Conservation (phyloP, 768 basidiomycete genomes). For the Tylopilus balloui region DNA sequence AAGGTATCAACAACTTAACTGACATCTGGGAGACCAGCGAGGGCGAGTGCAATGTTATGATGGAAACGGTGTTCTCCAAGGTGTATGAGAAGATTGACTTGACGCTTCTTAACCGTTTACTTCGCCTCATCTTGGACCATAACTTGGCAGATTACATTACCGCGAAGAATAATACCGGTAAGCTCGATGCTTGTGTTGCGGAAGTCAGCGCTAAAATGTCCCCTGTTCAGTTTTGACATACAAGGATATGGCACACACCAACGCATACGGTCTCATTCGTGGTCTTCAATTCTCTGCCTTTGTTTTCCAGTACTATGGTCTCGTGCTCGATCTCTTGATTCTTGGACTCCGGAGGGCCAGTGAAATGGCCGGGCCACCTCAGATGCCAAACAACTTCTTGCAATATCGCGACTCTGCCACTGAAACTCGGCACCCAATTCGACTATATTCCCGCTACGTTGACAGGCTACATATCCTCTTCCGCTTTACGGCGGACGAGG, state of each 20-base stretch:
- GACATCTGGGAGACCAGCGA: constrained; percentile 99
- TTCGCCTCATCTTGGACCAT: constrained; percentile 96
- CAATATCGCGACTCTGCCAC: constrained; percentile 94
- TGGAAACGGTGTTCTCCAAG: constrained; percentile 97
- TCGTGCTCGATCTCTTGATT: constrained; percentile 92
- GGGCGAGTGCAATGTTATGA: constrained; percentile 96
- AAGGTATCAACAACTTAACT: constrained; percentile 97
- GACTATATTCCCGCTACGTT: constrained; percentile 95
- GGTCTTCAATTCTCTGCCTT: constrained; percentile 98
- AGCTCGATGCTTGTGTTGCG: constrained; percentile 8
- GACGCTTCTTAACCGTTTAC: constrained; percentile 89
- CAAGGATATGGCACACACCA: constrained; percentile 98
- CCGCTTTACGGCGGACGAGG: constrained; percentile 96
- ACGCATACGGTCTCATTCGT: constrained; percentile 94
- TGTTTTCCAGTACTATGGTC: constrained; percentile 98
- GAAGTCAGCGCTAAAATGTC: neutral
- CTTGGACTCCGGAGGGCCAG: constrained; percentile 97
- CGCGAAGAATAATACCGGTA: constrained; percentile 93
- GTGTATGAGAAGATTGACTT: constrained; percentile 99
- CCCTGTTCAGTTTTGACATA: constrained; percentile 64
- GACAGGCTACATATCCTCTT: constrained; percentile 94
- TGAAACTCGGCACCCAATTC: constrained; percentile 96
- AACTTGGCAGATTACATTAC: constrained; percentile 99
- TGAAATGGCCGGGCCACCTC: constrained; percentile 98
- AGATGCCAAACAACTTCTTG: constrained; percentile 97